Conservation (phyloP, 306 rosid species). For the Vigna radiata region DNA sequence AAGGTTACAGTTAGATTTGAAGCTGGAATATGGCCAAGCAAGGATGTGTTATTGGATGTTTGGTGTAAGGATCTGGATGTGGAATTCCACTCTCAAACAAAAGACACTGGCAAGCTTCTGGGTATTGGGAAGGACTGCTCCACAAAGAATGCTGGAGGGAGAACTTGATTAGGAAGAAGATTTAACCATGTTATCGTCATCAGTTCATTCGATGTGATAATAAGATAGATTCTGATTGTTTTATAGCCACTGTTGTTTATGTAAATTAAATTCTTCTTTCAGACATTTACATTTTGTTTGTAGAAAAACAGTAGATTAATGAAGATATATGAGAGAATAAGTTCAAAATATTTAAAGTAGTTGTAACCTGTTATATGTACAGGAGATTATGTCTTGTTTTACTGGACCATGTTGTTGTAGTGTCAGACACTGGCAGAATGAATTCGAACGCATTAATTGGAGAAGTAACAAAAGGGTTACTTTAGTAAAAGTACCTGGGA, state of each 20-base stretch:
- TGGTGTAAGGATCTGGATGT: constrained; percentile 39
- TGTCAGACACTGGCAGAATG: too few species aligned
- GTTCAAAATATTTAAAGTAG: too few species aligned
- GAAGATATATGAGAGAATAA: too few species aligned
- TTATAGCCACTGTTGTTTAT: background rate
- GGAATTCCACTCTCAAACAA: constrained; percentile 42
- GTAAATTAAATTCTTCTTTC: background rate
- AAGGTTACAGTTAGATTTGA: constrained; percentile 27
- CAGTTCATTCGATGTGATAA: background rate
- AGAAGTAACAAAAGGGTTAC: too few species aligned
- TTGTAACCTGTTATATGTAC: too few species aligned
- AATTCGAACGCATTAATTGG: too few species aligned
- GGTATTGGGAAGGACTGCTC: constrained; percentile 36
- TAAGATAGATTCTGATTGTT: background rate
- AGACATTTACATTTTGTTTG: background rate
- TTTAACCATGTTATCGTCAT: background rate
- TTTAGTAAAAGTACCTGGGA: too few species aligned
- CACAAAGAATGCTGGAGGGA: background rate
- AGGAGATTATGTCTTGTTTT: too few species aligned
- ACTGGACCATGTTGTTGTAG: too few species aligned
- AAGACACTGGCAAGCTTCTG: constrained; percentile 37
- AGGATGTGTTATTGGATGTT: constrained; percentile 25
- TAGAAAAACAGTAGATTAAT: background rate
- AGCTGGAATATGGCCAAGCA: constrained; percentile 46
- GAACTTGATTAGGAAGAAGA: background rate